These are phyloP conservation scores for Arthrinium puccinioides DNA, from an alignment of 2,329 filamentous ascomycete species.

Conservation along the genomic window DNA sequence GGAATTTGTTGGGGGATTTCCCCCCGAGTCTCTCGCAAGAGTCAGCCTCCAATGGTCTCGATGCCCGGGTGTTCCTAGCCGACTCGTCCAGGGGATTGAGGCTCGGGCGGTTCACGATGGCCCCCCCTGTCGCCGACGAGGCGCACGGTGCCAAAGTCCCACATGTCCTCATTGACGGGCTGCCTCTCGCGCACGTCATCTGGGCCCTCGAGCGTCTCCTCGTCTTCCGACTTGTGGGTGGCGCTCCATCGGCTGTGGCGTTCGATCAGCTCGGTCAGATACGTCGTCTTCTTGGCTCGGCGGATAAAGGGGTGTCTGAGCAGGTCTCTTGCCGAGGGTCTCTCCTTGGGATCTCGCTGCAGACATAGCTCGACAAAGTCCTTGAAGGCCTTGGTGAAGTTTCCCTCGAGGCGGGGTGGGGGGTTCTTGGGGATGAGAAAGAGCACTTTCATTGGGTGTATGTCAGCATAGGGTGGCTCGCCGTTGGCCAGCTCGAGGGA, in stretches of 20 bases:
- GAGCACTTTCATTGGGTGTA: slow-evolving; percentile 96
- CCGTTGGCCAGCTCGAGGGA: slow-evolving; percentile 86
- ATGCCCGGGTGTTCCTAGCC: slow-evolving; percentile 66
- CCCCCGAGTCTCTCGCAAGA: slow-evolving; percentile 46
- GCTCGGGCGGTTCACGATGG: slow-evolving; percentile 46
- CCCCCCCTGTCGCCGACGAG: slow-evolving; percentile 63
- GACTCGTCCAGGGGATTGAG: slow-evolving; percentile 71
- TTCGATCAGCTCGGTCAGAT: slow-evolving; percentile 92
- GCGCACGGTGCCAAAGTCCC: slow-evolving; percentile 96
- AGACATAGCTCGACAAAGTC: slow-evolving; percentile 80
- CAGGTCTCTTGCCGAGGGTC: slow-evolving; percentile 80
- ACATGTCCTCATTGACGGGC: slow-evolving; percentile 72
- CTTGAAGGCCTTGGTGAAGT: slow-evolving; percentile 77
- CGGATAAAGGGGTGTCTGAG: slow-evolving; percentile 86
- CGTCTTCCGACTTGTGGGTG: slow-evolving; percentile 65
- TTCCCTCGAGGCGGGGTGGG: slow-evolving; percentile 72
- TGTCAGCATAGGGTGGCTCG: slow-evolving; percentile 91
- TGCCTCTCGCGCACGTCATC: slow-evolving; percentile 49
- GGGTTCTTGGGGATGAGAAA: slow-evolving; percentile 95
- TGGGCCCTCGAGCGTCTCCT: slow-evolving; percentile 57
- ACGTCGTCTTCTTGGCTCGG: slow-evolving; percentile 90
- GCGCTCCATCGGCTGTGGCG: slow-evolving; percentile 81
- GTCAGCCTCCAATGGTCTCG: slow-evolving; percentile 42
- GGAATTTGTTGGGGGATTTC: slow-evolving; percentile 43
- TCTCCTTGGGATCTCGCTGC: slow-evolving; percentile 80